Base-by-base conservation (phyloP, 129 eudicot genomes). In the Apium graveolens region DNA sequence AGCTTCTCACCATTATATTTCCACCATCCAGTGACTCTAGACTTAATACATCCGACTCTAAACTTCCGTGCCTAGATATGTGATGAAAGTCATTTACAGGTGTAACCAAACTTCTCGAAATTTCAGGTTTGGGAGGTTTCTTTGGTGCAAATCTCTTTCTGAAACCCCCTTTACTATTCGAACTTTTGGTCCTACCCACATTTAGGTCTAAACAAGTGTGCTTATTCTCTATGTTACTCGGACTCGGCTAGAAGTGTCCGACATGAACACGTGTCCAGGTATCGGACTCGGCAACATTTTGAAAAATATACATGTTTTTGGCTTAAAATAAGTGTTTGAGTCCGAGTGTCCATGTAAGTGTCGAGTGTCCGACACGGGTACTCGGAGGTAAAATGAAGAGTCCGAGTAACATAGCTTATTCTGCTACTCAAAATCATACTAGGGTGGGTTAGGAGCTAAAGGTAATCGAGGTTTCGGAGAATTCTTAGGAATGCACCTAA, bases 401-500 rank as follows among this genome's bases (percentile, higher is more conserved):
- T n/a, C n/a, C n/a, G n/a, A n/a, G n/a, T n/a, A n/a, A n/a, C n/a
- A n/a, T n/a, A n/a, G n/a, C n/a, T n/a, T n/a, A n/a, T 37, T 37
- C 21, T 29, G 45, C 44, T 77, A 62, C 60, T 73, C 55, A 16
- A 29, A 63, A 27, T 39, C 72, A 49, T 81, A 75, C 18, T 42
- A 35, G 43, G 79, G 75, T 24, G 73, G 82, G 68, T 76, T 48
- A 68, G 73, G 79, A 83, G 76, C 80, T 51, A 70, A 37, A 37
- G 77, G 37, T 70, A 84, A 77, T 53, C 68, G 78, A 21, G 44
- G 32, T 17, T 84, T 80, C 11, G 49, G 78, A 66, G 81, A 76
- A 69, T 77, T 84, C 84, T 89, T 89, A 9, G 91, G 97, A 78
- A 78, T 72, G 79, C 89, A 89, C 77, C 88, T 82, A 63, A 86